Evolutionary conservation across 202 grass and related monocot species (phyloP).

Genomic region (Elaeis oleifera): DNA sequence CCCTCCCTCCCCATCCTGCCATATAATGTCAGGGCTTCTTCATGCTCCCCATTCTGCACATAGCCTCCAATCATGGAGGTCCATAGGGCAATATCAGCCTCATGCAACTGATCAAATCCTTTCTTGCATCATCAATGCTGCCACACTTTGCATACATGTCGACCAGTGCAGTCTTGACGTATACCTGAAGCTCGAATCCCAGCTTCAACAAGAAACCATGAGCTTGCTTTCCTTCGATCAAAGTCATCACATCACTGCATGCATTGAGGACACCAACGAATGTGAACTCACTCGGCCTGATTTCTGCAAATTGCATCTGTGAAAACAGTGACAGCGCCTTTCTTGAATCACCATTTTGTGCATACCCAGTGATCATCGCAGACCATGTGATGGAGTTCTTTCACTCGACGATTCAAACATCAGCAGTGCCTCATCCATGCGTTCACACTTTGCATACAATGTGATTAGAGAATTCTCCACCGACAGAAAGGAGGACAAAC

Average conservation of each 20-base stretch:
- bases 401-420: conserved; percentile 49
- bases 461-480: conserved; percentile 72
- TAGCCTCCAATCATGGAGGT: conserved; percentile 57
- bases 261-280: conserved; percentile 67
- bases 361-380: conserved; percentile 55
- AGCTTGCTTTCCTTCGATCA: conserved; percentile 46
- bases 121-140: conserved; percentile 46
- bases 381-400: conserved; percentile 75
- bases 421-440: conserved; percentile 38
- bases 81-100: conserved; percentile 56
- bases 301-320: conserved; percentile 53
- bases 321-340: conserved; percentile 43
- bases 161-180: conserved; percentile 66
- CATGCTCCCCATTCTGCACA: conserved; percentile 71
- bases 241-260: conserved; percentile 37
- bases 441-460: conserved; percentile 53
- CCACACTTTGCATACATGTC: conserved; percentile 76
- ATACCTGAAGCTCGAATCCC: conserved; percentile 52
- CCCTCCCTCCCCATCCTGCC: conserved; percentile 48
- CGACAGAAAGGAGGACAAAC: conserved; percentile 36
- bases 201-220: conserved; percentile 62
- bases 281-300: conserved; percentile 59
- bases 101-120: conserved; percentile 49
- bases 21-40: conserved; percentile 58
- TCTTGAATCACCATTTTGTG: conserved; percentile 52